phyloP scores from a whole-genome alignment of 371 early-diverging fungal species.

The Scutellospora calospora region DNA sequence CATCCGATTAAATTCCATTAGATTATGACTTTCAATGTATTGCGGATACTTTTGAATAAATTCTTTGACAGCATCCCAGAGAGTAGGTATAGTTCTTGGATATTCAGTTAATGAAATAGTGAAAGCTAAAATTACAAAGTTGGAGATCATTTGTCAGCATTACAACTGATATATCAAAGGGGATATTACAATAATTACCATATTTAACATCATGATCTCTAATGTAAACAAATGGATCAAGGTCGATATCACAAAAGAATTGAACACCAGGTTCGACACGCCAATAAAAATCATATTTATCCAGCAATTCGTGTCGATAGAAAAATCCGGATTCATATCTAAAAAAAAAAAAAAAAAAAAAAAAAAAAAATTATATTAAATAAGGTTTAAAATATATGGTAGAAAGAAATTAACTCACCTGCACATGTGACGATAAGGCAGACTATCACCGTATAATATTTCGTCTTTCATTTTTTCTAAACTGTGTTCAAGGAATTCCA shows the following conservation, averaged over 20 bases:
- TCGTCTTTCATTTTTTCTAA: slow-evolving; percentile 68
- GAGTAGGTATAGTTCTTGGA: slow-evolving; percentile 80
- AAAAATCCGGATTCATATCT: slow-evolving; percentile 89
- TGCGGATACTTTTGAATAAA: slow-evolving; percentile 61
- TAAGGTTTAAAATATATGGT: slow-evolving; percentile 28
- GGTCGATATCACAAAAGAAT: slow-evolving; percentile 87
- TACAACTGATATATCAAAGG: background rate
- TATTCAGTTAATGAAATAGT: slow-evolving; percentile 87
- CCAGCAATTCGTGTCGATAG: slow-evolving; percentile 83
- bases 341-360: slow-evolving; percentile 35
- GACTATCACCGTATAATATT: slow-evolving; percentile 85
- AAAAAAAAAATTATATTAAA: slow-evolving; percentile 47
- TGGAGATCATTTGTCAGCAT: background rate
- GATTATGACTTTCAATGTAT: slow-evolving; percentile 45
- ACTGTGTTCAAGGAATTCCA: slow-evolving; percentile 61
- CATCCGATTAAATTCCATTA: slow-evolving; percentile 25
- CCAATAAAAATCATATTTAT: slow-evolving; percentile 93
- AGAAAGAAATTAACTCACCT: slow-evolving; percentile 53
- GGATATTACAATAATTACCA: slow-evolving; percentile 50
- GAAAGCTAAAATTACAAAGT: slow-evolving; percentile 52
- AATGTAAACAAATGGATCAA: slow-evolving; percentile 92
- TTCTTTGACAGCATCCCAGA: slow-evolving; percentile 74
- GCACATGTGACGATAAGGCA: slow-evolving; percentile 97
- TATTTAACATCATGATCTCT: slow-evolving; percentile 80
- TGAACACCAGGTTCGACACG: slow-evolving; percentile 94